These are phyloP conservation scores for Neurospora tetraspora DNA, from an alignment of 495 filamentous ascomycete species.

Conservation along the genomic window DNA sequence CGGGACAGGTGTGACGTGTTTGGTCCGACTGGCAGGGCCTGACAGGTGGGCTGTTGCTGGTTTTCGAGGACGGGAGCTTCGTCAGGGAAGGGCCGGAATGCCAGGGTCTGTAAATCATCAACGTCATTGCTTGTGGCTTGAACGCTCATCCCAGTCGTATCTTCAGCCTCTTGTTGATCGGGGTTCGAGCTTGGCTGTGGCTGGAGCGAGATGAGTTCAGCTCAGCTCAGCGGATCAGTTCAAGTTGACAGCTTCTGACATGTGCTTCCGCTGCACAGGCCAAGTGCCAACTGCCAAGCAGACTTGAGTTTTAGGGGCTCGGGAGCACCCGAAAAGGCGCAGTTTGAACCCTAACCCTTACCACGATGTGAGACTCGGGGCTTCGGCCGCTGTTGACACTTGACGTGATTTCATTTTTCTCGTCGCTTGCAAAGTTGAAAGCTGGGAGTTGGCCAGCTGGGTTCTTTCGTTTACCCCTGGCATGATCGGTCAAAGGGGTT, in stretches of 20 bases:
- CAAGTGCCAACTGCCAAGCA: not conserved
- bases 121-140: conserved; percentile 2
- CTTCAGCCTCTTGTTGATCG: not conserved
- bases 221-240: no score
- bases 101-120: not conserved
- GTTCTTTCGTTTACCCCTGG: not conserved
- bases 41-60: conserved; percentile 13
- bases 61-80: not conserved
- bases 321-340: not conserved
- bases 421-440: not conserved
- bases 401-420: not conserved
- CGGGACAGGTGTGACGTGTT: conserved; percentile 21
- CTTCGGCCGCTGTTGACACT: not conserved
- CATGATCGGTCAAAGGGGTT: not conserved
- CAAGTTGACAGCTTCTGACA: not conserved
- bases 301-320: not conserved
- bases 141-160: not conserved
- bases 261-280: not conserved
- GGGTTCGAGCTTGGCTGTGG: not conserved
- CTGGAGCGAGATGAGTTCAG: not conserved
- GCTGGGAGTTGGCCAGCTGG: not conserved
- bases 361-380: not conserved
- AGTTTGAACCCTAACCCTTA: not conserved
- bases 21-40: conserved; percentile 2
- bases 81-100: not conserved